phyloP scores from a whole-genome alignment of 176 grass and related monocot species.

The Avena sativa region DNA sequence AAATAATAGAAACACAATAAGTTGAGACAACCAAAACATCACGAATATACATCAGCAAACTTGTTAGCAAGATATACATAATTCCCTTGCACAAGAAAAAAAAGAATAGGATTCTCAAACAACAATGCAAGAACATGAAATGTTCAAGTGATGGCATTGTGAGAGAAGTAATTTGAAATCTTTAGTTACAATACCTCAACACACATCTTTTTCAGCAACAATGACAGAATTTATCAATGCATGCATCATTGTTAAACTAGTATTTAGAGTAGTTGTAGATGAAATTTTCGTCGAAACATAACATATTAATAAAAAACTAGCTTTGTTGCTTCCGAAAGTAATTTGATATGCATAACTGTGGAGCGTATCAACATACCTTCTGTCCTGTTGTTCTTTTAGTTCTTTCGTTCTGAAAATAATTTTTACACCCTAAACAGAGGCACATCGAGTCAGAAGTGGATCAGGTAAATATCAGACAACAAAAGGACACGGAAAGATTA shows the following conservation, averaged over 20 bases:
- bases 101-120: slow-evolving; percentile 14
- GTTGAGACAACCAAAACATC: background rate
- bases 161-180: slow-evolving; percentile 9
- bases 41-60: slow-evolving; percentile 4
- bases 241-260: background rate
- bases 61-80: slow-evolving; percentile 28
- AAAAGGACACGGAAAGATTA: slow-evolving; percentile 5
- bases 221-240: background rate
- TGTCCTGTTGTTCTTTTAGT: slow-evolving; percentile 90
- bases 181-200: background rate
- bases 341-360: background rate
- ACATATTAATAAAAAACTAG: background rate
- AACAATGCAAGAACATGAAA: slow-evolving; percentile 23
- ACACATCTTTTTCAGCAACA: slow-evolving; percentile 21
- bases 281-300: background rate
- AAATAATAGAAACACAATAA: slow-evolving; percentile 27
- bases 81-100: slow-evolving; percentile 3
- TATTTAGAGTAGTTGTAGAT: background rate
- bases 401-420: slow-evolving; percentile 95
- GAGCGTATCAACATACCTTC: slow-evolving; percentile 55
- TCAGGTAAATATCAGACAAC: background rate
- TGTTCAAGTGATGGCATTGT: background rate
- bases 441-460: slow-evolving; percentile 32
- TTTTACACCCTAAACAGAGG: slow-evolving; percentile 79
- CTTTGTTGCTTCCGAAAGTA: background rate